Evolutionary conservation across 2,329 filamentous ascomycete genomes (phyloP), one percentile per base, ranked within the genome.

Genomic region (Alternaria ventricosa): DNA sequence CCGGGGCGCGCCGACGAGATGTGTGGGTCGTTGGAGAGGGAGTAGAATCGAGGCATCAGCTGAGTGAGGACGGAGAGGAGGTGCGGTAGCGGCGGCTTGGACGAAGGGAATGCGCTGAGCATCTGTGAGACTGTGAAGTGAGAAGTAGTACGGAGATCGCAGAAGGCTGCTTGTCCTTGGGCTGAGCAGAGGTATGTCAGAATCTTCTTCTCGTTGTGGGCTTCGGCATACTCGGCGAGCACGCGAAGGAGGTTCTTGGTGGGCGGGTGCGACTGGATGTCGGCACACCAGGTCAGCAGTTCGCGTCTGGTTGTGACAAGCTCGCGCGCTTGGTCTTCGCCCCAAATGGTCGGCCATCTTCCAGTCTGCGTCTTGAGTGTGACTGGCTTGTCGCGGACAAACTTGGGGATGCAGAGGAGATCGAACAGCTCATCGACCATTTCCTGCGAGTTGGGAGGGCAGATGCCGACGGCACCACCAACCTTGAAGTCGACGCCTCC

Each of bases 11-110:
- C 87, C 65, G 87, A 92, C 3, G 89, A 91, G 70, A 96, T 89
- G 68, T 96, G 92, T 0, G 96, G 96, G 75, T 99, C 96, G 79
- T 97, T 97, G 57, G 94, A 97, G 13, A 99, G 89, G 5, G 95
- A 98, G 84, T 99, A 99, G 84, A 99, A 99, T 64, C 96, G 92
- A 3, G 96, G 96, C 95, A 98, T 98, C 55, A 98, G 87, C 53
- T 93, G 92, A 73, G 92, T 92, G 57, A 97, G 87, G 46, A 91
- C 87, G 3, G 92, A 92, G 36, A 97, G 86, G 11, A 99, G 85
- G 63, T 89, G 85, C 58, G 96, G 92, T 72, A 99, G 85, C 5
- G 95, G 94, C 57, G 96, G 96, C 77, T 93, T 92, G 7, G 93
- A 89, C 44, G 93, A 97, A 3, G 96, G 94, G 84, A 99, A 99